Conservation (phyloP, 2,329 filamentous ascomycete species). For the Sporothrix schenckii region DNA sequence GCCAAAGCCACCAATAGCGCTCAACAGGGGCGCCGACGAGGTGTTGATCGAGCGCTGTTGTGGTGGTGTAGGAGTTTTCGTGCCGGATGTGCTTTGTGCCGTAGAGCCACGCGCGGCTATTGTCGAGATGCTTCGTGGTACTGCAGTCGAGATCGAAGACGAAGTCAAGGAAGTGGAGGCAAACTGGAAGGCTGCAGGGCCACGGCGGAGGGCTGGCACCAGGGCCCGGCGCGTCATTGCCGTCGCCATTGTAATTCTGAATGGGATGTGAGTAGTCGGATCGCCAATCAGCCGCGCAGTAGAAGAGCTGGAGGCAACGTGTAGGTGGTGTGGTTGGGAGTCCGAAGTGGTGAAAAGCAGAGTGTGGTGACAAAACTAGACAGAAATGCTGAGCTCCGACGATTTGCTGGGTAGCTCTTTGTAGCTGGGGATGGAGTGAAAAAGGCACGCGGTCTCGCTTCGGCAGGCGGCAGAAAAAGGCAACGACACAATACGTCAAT, state of each 20-base stretch:
- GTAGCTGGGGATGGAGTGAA: constrained; percentile 7
- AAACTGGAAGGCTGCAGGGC: constrained; percentile 23
- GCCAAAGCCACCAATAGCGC: constrained; percentile 40
- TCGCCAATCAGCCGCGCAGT: background rate
- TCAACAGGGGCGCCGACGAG: constrained; percentile 38
- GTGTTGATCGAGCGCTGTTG: constrained; percentile 37
- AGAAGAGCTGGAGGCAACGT: background rate
- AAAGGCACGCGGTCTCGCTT: constrained; percentile 14
- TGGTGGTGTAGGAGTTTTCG: background rate
- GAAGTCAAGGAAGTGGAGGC: constrained; percentile 1
- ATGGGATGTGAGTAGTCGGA: background rate
- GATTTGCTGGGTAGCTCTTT: constrained; percentile 15
- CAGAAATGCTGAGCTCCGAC: constrained; percentile 10
- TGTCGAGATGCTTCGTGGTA: constrained; percentile 23
- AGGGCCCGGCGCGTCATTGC: constrained; percentile 39
- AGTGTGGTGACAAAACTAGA: background rate
- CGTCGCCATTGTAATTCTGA: constrained; percentile 37
- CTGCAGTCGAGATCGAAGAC: background rate
- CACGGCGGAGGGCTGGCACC: constrained; percentile 36
- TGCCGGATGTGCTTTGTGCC: background rate
- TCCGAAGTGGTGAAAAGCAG: background rate
- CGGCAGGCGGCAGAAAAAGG: constrained; percentile 17
- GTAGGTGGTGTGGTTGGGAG: constrained; percentile 4
- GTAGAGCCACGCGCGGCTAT: background rate
- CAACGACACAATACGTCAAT: constrained; percentile 34